These are phyloP conservation scores for Candida sp. DNA, from an alignment of 1,139 yeast genomes.

Conservation along the genomic window DNA sequence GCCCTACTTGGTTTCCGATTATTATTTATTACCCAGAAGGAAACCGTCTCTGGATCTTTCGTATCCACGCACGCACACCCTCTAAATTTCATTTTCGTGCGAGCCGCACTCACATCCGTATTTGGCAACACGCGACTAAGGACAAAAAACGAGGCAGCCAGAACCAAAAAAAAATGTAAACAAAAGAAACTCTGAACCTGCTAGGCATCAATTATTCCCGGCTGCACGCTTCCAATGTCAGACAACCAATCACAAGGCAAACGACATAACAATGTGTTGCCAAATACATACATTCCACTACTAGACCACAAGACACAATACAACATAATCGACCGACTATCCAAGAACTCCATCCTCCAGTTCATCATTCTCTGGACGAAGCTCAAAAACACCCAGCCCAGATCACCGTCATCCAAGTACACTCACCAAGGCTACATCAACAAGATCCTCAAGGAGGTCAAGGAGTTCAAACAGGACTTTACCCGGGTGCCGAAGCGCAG, in stretches of 20 bases:
- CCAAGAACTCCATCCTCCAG: constrained; percentile 39
- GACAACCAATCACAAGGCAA: constrained; percentile 18
- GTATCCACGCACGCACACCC: too few relatives aligned
- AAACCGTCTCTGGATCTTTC: too few relatives aligned
- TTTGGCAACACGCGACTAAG: neutral
- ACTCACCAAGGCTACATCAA: constrained; percentile 32
- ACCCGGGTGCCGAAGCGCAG: constrained; percentile 40
- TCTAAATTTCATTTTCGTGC: too few relatives aligned
- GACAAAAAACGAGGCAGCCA: neutral
- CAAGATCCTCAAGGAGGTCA: constrained; percentile 23
- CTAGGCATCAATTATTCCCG: too few relatives aligned
- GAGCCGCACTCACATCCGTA: neutral
- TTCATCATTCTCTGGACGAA: constrained; percentile 41
- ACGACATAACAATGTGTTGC: constrained; percentile 23
- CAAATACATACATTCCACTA: constrained; percentile 45
- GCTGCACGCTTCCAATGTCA: neutral
- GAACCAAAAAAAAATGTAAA: constrained; percentile 1
- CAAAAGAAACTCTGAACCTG: neutral
- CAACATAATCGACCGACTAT: constrained; percentile 31
- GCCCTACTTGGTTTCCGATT: too few relatives aligned
- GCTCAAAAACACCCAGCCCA: constrained; percentile 42
- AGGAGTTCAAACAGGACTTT: constrained; percentile 15
- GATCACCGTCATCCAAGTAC: constrained; percentile 11
- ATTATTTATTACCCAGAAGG: too few relatives aligned
- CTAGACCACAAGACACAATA: constrained; percentile 25